These are phyloP conservation scores for Endocalyx cinctus DNA, from an alignment of 2,329 filamentous ascomycete genomes.

Conservation along the genomic window DNA sequence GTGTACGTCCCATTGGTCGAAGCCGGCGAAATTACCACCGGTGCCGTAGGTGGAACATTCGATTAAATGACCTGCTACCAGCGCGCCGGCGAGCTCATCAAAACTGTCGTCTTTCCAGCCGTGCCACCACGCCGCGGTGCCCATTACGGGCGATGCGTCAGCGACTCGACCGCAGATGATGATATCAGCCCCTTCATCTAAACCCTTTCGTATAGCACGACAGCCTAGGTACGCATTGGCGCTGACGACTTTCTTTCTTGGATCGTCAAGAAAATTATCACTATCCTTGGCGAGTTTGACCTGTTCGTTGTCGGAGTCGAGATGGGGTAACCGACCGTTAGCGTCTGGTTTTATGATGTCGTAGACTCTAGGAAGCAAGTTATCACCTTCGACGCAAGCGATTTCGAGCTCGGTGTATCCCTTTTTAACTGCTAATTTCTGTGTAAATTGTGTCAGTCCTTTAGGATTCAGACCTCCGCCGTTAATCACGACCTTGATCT, in stretches of 20 bases:
- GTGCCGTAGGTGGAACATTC: conserved; percentile 52
- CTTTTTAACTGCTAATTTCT: conserved; percentile 35
- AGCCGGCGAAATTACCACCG: conserved; percentile 51
- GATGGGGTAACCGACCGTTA: conserved; percentile 22
- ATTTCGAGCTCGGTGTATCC: conserved; percentile 14
- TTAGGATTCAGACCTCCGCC: conserved; percentile 49
- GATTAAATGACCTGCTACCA: conserved; percentile 50
- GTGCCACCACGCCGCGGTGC: conserved; percentile 52
- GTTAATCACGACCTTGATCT: conserved; percentile 49
- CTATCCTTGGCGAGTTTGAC: conserved; percentile 36
- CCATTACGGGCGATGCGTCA: conserved; percentile 50
- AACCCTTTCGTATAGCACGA: conserved; percentile 39
- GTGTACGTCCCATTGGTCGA: conserved; percentile 31
- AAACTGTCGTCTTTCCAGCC: conserved; percentile 44
- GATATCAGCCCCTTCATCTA: conserved; percentile 40
- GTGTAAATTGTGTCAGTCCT: conserved; percentile 47
- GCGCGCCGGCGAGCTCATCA: conserved; percentile 43
- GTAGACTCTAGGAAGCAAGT: conserved; percentile 28
- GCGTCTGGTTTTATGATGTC: conserved; percentile 13
- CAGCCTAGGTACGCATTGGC: conserved; percentile 51
- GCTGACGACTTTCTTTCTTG: conserved; percentile 25
- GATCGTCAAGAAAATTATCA: conserved; percentile 24
- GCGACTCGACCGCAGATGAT: conserved; percentile 45
- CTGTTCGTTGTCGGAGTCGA: conserved; percentile 30
- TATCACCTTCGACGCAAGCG: conserved; percentile 25